These are phyloP conservation scores for Leccinum glutinopallens DNA, from an alignment of 1,284 basidiomycete genomes.

Conservation along the genomic window DNA sequence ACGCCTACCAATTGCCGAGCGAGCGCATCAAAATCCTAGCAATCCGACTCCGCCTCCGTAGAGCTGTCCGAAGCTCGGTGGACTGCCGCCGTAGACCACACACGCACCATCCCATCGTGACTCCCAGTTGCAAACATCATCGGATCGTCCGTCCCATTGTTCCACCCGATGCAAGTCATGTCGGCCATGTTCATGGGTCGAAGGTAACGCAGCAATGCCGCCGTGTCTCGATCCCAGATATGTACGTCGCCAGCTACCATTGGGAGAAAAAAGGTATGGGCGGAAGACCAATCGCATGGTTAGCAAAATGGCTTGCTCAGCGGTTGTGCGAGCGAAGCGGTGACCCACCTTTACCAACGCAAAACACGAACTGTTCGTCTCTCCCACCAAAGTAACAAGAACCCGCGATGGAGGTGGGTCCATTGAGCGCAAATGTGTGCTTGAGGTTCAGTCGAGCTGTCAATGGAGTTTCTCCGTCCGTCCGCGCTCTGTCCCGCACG, in stretches of 20 bases:
- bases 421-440: constrained; percentile 72
- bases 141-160: constrained; percentile 58
- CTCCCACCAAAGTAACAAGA: constrained; percentile 78
- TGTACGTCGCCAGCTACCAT: constrained; percentile 77
- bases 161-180: constrained; percentile 78
- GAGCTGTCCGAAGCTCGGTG: constrained; percentile 18
- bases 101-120: constrained; percentile 70
- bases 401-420: constrained; percentile 72
- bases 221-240: constrained; percentile 81
- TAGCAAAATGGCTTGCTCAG: not conserved
- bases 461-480: constrained; percentile 33
- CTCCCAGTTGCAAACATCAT: constrained; percentile 81
- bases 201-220: constrained; percentile 63
- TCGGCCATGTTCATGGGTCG: constrained; percentile 49
- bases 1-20: not conserved
- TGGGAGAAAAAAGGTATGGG: not conserved
- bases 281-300: not conserved
- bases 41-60: constrained; percentile 27
- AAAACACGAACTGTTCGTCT: constrained; percentile 73
- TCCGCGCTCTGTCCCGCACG: constrained; percentile 48
- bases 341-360: constrained; percentile 67
- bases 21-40: constrained; percentile 1
- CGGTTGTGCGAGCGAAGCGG: not conserved
- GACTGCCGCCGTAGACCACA: constrained; percentile 54
- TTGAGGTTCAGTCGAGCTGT: constrained; percentile 52